Evolutionary conservation across 768 basidiomycete species (phyloP), one percentile per base, ranked within the genome.

Genomic region (Antrodiella citrinella): DNA sequence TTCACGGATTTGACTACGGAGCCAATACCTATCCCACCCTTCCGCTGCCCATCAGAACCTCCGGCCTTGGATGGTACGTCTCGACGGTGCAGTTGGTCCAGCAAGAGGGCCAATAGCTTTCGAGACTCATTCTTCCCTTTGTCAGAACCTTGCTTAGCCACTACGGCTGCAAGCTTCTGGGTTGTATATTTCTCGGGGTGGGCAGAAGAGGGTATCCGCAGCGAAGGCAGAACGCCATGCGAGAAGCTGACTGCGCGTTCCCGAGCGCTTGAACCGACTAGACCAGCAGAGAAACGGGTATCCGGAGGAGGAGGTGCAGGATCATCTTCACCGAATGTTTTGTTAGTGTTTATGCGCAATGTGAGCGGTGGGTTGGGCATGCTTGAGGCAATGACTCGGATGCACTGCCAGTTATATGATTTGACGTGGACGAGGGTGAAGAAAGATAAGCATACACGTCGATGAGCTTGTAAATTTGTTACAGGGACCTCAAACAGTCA

Each of bases 101-200:
- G 67, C 23, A 87, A 68, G 60, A 84, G 80, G 0, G 77, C 73
- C 3, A 90, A 69, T 20, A 88, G 69, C 61, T 89, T 89, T 45
- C 80, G 76, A 7, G 82, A 78, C 62, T 87, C 87, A 48, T 77
- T 74, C 26, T 69, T 69, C 23, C 74, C 74, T 54, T 73, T 74
- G 48, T 62, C 65, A 23, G 57, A 49, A 4, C 64, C 69, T 65
- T 54, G 64, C 13, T 56, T 46, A 43, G 41, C 41, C 9, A 22
- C 41, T n/a, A 43, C n/a, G 9, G 15, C 10, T 13, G 45, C 47
- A 13, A 44, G 7, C 9, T 51, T 51, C 19, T 40, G 25, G 59
- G 49, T 55, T 42, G 41, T 52, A 56, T 19, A 54, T 55, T 4
- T 40, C 26, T 26, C 60, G 50, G 40, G 50, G 20, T 62, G 53